These are phyloP conservation scores for Xylariaceae sp. DNA, from an alignment of 2,329 filamentous ascomycete genomes.

Conservation along the genomic window DNA sequence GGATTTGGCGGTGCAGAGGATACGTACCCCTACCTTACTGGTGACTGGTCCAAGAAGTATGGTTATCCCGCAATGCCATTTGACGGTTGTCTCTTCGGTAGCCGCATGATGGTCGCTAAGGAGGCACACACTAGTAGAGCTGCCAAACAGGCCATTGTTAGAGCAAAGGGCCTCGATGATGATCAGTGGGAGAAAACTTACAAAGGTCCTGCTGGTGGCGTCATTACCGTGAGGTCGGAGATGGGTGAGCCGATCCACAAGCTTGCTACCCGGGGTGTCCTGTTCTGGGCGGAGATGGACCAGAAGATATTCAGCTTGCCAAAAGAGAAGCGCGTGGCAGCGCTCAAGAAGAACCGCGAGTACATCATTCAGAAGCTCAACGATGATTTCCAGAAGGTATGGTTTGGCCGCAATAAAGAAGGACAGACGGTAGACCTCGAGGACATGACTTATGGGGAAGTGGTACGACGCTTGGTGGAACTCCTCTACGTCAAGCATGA, in stretches of 20 bases:
- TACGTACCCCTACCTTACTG: constrained; percentile 90
- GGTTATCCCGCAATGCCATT: constrained; percentile 94
- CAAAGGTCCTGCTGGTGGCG: constrained; percentile 86
- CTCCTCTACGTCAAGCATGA: constrained; percentile 93
- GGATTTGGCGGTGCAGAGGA: constrained; percentile 91
- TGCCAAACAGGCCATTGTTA: constrained; percentile 89
- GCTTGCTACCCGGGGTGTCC: constrained; percentile 92
- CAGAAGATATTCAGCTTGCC: constrained; percentile 96
- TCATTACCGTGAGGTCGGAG: constrained; percentile 96
- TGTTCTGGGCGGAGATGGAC: constrained; percentile 99
- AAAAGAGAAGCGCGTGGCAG: constrained; percentile 89
- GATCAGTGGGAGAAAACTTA: constrained; percentile 91
- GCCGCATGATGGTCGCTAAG: constrained; percentile 93
- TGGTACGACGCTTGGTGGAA: constrained; percentile 85
- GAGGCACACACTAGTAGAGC: constrained; percentile 87
- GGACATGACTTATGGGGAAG: constrained; percentile 94
- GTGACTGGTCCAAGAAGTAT: constrained; percentile 84
- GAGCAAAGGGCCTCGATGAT: constrained; percentile 83
- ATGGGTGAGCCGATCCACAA: constrained; percentile 99
- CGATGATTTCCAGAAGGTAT: constrained; percentile 95
- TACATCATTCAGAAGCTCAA: constrained; percentile 97
- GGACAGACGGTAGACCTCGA: constrained; percentile 86
- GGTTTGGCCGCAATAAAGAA: constrained; percentile 86
- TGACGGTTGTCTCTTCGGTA: constrained; percentile 89
- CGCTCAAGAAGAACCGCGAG: constrained; percentile 85